Conservation (phyloP, 2,329 filamentous ascomycete species). For the Neonectria sp. region DNA sequence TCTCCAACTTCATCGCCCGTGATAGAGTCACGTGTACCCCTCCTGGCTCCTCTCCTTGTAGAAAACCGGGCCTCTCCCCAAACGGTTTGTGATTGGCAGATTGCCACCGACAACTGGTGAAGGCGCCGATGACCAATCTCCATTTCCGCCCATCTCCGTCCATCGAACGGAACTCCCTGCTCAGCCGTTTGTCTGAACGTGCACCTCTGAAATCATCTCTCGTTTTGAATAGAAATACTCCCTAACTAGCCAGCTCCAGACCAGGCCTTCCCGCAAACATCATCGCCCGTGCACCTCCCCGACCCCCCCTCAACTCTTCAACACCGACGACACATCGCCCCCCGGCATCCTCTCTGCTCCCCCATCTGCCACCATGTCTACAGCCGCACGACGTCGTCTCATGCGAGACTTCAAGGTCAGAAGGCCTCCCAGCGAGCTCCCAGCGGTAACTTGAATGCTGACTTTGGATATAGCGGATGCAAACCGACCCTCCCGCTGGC, state of each 20-base stretch:
- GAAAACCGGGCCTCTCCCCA: slow-evolving; percentile 6
- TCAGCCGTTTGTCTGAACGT: slow-evolving; percentile 13
- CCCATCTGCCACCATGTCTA: slow-evolving; percentile 73
- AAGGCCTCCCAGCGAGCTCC: slow-evolving; percentile 28
- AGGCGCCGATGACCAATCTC: slow-evolving; percentile 48
- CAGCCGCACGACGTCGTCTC: slow-evolving; percentile 92
- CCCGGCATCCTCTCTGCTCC: slow-evolving; percentile 12
- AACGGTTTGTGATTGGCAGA: slow-evolving; percentile 42
- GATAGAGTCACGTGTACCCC: slow-evolving; percentile 30
- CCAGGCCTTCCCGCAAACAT: slow-evolving; percentile 1
- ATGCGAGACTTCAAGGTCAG: slow-evolving; percentile 99
- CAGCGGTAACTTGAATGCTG: slow-evolving; percentile 19
- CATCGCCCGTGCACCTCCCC: slow-evolving; percentile 1
- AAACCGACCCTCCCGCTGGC: slow-evolving; percentile 96
- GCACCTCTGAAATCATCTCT: neutral
- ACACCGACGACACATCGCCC: slow-evolving; percentile 8
- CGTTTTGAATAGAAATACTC: slow-evolving; percentile 4
- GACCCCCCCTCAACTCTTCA: slow-evolving; percentile 21
- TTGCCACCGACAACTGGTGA: slow-evolving; percentile 27
- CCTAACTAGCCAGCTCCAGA: neutral
- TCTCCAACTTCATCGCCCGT: neutral
- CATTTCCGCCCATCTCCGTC: slow-evolving; percentile 37
- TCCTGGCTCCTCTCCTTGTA: neutral
- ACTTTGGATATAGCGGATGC: slow-evolving; percentile 82
- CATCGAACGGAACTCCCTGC: slow-evolving; percentile 34